Evolutionary conservation across 2,329 filamentous ascomycete species (phyloP).

Genomic region (Apiospora marii): DNA sequence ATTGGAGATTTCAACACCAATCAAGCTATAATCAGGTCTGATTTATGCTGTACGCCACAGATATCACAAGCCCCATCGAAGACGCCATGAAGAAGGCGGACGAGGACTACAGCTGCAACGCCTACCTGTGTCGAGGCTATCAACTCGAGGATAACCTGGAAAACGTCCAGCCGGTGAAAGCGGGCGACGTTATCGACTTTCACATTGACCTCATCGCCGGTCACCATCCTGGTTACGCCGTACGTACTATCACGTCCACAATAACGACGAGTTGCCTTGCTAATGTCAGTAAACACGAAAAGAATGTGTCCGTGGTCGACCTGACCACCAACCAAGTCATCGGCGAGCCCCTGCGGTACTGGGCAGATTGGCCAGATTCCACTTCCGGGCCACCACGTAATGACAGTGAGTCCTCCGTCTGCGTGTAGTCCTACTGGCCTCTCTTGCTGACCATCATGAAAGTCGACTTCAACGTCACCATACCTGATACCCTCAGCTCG

Average conservation of each 20-base stretch:
- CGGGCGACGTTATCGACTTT: slow-evolving; percentile 48
- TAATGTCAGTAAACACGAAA: slow-evolving; percentile 31
- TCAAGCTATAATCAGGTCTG: no score
- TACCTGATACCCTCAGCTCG: slow-evolving; percentile 53
- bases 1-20: no score
- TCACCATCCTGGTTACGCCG: slow-evolving; percentile 44
- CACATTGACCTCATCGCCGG: slow-evolving; percentile 49
- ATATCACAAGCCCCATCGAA: slow-evolving; percentile 39
- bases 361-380: slow-evolving; percentile 43
- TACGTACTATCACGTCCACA: slow-evolving; percentile 25
- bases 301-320: slow-evolving; percentile 59
- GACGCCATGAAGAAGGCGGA: slow-evolving; percentile 37
- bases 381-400: slow-evolving; percentile 34
- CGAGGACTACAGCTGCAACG: slow-evolving; percentile 37
- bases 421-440: slow-evolving; percentile 43
- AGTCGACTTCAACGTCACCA: slow-evolving; percentile 61
- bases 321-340: slow-evolving; percentile 55
- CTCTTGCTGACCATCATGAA: background rate
- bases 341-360: slow-evolving; percentile 55
- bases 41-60: no score
- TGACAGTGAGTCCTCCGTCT: slow-evolving; percentile 42
- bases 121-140: slow-evolving; percentile 42
- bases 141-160: slow-evolving; percentile 42
- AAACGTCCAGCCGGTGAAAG: slow-evolving; percentile 37
- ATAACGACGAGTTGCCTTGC: no score